Conservation (phyloP, 78 protist genomes). For the Isochrysis galbana region DNA sequence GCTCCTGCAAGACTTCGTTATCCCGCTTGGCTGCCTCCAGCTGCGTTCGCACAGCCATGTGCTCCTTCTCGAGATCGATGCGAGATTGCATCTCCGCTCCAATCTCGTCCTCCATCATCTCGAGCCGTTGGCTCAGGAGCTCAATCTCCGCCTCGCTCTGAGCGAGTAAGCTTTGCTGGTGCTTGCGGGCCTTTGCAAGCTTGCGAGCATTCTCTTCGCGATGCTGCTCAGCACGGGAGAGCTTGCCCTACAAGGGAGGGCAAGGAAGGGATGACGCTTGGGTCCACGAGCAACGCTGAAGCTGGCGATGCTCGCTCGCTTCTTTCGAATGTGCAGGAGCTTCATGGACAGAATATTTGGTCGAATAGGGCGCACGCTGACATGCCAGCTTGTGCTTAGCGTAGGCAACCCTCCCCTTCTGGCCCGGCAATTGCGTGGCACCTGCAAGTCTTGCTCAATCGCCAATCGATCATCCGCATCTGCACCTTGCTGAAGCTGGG, state of each 20-base stretch:
- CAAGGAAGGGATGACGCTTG: no score
- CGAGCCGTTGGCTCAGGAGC: neutral
- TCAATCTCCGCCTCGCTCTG: conserved; percentile 14
- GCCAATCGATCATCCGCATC: neutral
- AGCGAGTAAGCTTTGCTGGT: neutral
- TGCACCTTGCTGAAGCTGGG: neutral
- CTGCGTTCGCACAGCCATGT: neutral
- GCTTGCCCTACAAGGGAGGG: neutral
- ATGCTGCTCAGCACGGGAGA: neutral
- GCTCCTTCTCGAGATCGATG: neutral
- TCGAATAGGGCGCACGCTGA: no score
- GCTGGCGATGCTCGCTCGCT: no score
- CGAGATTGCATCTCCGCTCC: neutral
- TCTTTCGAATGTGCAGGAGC: no score
- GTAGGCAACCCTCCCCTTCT: no score
- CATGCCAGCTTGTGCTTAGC: no score
- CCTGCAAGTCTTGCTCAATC: neutral
- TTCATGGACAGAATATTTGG: no score
- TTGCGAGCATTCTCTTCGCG: neutral
- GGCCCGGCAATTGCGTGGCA: no score
- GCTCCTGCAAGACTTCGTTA: neutral
- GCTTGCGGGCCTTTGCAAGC: conserved; percentile 4
- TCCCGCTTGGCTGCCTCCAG: neutral
- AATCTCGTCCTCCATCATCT: conserved; percentile 8
- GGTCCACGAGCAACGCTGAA: no score